Percentiles rank a stretch among this genome's conserved stretches.
Conservation (phyloP, 257 asterid species). For the Verbascum thapsus region DNA sequence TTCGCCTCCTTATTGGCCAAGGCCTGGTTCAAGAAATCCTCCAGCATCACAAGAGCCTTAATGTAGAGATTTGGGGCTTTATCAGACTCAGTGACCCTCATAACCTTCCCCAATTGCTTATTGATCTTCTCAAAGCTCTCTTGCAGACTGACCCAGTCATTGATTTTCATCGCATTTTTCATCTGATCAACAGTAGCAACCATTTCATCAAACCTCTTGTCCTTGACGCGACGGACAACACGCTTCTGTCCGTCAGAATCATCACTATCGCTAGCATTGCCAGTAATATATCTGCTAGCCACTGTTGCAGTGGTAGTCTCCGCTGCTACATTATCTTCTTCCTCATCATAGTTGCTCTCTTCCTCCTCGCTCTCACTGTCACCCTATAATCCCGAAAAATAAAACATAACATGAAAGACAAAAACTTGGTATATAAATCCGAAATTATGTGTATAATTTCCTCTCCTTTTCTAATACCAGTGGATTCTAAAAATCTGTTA, state of each 20-base stretch:
- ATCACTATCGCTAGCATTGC: constrained; percentile 65
- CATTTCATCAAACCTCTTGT: constrained; percentile 89
- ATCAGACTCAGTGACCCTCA: constrained; percentile 74
- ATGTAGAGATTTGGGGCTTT: constrained; percentile 74
- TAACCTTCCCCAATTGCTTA: constrained; percentile 89
- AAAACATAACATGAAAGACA: background rate
- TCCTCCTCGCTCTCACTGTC: constrained; percentile 74
- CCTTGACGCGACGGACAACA: constrained; percentile 73
- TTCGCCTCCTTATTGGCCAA: constrained; percentile 89
- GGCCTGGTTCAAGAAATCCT: constrained; percentile 79
- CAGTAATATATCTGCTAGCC: constrained; percentile 46
- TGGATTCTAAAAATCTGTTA: background rate
- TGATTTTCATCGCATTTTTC: constrained; percentile 94
- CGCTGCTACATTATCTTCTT: constrained; percentile 39
- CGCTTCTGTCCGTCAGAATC: constrained; percentile 70
- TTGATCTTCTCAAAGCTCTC: constrained; percentile 96
- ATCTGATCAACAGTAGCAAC: constrained; percentile 80
- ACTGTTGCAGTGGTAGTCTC: constrained; percentile 39
- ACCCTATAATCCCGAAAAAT: constrained; percentile 40
- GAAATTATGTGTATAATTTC: background rate
- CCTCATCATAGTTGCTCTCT: constrained; percentile 48
- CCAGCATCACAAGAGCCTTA: constrained; percentile 91
- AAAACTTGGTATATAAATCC: background rate
- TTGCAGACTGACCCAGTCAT: constrained; percentile 91
- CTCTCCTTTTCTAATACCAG: background rate